phyloP scores from a whole-genome alignment of 139 green algal genomes.

The Ulvella scutata region DNA sequence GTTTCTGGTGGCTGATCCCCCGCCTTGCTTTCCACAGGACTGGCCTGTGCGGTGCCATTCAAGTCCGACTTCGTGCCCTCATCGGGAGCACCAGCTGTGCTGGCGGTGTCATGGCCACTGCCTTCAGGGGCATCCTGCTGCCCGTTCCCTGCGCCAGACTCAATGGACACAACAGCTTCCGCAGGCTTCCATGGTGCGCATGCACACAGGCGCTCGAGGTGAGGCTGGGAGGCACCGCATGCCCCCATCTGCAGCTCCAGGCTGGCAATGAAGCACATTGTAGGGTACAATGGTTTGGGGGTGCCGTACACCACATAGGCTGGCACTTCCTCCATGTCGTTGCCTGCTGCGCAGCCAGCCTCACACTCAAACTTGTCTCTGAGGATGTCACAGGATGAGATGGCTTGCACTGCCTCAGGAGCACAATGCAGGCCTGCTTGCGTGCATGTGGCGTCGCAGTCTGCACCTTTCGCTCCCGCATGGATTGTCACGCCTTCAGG shows the following conservation, averaged over 20 bases:
- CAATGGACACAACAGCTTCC: too few species aligned
- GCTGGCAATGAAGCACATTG: not conserved
- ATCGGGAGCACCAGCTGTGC: too few species aligned
- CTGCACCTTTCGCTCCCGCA: constrained; percentile 3
- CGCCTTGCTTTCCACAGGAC: too few species aligned
- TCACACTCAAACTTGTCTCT: constrained; percentile 36
- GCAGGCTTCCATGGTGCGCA: not conserved
- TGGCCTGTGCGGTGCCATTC: too few species aligned
- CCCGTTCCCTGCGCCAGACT: too few species aligned
- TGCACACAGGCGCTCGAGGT: not conserved
- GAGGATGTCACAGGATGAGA: constrained; percentile 36
- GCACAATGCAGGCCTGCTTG: constrained; percentile 5
- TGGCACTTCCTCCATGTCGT: not conserved
- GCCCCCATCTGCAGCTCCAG: not conserved
- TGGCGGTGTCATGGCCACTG: too few species aligned
- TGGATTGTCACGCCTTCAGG: constrained; percentile 4
- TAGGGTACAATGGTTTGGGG: not conserved
- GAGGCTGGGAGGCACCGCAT: not conserved
- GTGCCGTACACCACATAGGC: not conserved
- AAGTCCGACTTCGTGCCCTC: too few species aligned
- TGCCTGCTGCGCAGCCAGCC: constrained; percentile 10
- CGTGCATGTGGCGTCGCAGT: constrained; percentile 19
- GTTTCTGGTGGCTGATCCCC: too few species aligned
- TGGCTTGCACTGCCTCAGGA: not conserved
- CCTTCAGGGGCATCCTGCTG: too few species aligned